phyloP scores from a whole-genome alignment of 192 early-diverging fungal species.

The Coemansia sp. region DNA sequence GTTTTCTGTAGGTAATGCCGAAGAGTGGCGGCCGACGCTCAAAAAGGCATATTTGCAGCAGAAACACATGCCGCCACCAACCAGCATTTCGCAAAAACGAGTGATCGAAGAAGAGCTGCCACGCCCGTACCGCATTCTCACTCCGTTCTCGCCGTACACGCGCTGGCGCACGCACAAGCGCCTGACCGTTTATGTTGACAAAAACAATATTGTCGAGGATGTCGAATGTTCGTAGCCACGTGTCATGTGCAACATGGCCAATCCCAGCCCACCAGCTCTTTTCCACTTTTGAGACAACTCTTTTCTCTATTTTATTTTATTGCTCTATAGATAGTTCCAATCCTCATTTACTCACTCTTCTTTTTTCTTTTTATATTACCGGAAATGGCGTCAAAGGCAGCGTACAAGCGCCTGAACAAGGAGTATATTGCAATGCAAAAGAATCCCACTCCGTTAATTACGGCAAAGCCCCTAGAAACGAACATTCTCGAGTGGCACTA shows the following conservation, averaged over 20 bases:
- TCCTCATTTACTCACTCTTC: slow-evolving; percentile 1
- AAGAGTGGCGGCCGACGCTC: slow-evolving; percentile 46
- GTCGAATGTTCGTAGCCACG: slow-evolving; percentile 26
- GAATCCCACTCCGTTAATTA: slow-evolving; percentile 86
- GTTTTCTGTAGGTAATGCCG: slow-evolving; percentile 23
- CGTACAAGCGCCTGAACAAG: slow-evolving; percentile 74
- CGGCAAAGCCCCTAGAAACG: slow-evolving; percentile 85
- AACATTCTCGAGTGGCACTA: slow-evolving; percentile 99
- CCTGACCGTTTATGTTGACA: slow-evolving; percentile 35
- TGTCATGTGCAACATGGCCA: not conserved
- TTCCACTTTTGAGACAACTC: not conserved
- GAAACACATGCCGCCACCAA: slow-evolving; percentile 33
- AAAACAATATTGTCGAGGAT: slow-evolving; percentile 40
- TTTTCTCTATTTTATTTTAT: slow-evolving; percentile 7
- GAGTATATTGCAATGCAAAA: slow-evolving; percentile 75
- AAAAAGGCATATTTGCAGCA: slow-evolving; percentile 49
- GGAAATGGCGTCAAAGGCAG: slow-evolving; percentile 78
- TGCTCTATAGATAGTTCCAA: slow-evolving; percentile 6
- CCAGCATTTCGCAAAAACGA: slow-evolving; percentile 36
- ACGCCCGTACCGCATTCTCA: slow-evolving; percentile 41
- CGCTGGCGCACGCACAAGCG: slow-evolving; percentile 31
- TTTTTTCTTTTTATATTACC: not conserved
- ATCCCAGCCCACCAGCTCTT: not conserved
- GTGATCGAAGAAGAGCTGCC: slow-evolving; percentile 47
- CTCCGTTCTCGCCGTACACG: slow-evolving; percentile 39